A percentile compares a stretch with the other conserved stretches of the same genome.
Evolutionary conservation across 164 flowering plant species (phyloP).

Genomic region (Tetracentron sinense): DNA sequence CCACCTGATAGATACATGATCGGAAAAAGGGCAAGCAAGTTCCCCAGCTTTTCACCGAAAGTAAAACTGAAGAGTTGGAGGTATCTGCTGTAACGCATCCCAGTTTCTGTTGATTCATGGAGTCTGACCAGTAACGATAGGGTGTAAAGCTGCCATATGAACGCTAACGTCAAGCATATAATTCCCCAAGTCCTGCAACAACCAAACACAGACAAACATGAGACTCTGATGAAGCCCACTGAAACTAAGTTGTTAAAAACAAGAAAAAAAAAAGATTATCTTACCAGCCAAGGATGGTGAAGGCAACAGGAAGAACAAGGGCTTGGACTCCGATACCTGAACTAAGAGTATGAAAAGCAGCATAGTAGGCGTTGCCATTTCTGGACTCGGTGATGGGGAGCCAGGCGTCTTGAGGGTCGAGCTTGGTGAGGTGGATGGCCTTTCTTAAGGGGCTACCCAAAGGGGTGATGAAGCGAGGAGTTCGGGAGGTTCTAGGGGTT

Average conservation of each 20-base stretch:
- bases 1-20: slow-evolving; percentile 69
- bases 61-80: slow-evolving; percentile 52
- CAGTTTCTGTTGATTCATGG: slow-evolving; percentile 54
- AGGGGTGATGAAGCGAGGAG: slow-evolving; percentile 38
- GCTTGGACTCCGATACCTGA: slow-evolving; percentile 85
- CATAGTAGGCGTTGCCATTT: slow-evolving; percentile 62
- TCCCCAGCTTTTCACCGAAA: slow-evolving; percentile 57
- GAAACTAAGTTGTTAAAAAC: no score
- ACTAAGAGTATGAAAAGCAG: slow-evolving; percentile 61
- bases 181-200: slow-evolving; percentile 74
- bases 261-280: not conserved
- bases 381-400: slow-evolving; percentile 87
- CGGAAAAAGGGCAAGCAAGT: slow-evolving; percentile 44
- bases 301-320: slow-evolving; percentile 71
- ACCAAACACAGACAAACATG: no score
- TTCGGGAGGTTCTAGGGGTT: slow-evolving; percentile 13
- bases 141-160: slow-evolving; percentile 76
- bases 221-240: no score
- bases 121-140: slow-evolving; percentile 55
- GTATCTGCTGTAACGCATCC: slow-evolving; percentile 60
- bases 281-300: slow-evolving; percentile 78
- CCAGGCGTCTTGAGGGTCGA: slow-evolving; percentile 65
- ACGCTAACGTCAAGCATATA: slow-evolving; percentile 39
- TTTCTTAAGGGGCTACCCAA: slow-evolving; percentile 50
- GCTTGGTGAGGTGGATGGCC: slow-evolving; percentile 50